These are phyloP conservation scores for Clitopilus hobsonii DNA, from an alignment of 768 basidiomycete genomes.

Conservation along the genomic window DNA sequence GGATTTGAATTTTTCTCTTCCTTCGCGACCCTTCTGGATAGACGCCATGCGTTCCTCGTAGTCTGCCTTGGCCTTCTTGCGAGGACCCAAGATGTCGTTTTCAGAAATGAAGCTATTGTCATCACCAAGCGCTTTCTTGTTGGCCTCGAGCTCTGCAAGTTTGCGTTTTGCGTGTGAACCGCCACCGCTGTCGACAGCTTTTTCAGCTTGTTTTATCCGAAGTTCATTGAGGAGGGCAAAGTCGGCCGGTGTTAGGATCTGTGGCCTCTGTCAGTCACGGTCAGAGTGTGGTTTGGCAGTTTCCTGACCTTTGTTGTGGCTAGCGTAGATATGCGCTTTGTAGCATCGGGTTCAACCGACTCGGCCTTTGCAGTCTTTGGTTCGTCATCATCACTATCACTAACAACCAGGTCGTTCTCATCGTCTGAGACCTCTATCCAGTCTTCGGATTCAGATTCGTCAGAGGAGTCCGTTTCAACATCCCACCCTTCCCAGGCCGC, in stretches of 20 bases:
- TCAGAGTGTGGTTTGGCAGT: conserved; percentile 1
- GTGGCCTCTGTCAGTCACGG: not conserved
- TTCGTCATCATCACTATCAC: conserved; percentile 82
- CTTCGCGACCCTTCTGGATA: conserved; percentile 90
- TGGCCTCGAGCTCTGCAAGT: conserved; percentile 73
- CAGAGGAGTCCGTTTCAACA: conserved; percentile 63
- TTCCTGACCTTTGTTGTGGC: conserved; percentile 72
- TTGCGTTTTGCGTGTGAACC: conserved; percentile 85
- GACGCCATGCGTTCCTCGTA: conserved; percentile 93
- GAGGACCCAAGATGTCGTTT: conserved; percentile 86
- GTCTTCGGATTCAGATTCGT: conserved; percentile 55
- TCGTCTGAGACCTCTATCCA: conserved; percentile 84
- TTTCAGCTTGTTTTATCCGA: conserved; percentile 70
- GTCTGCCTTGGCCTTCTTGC: conserved; percentile 89
- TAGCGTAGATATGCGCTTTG: conserved; percentile 53
- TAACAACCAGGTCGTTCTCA: conserved; percentile 65
- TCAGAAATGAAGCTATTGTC: conserved; percentile 76
- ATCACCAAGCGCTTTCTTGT: conserved; percentile 49
- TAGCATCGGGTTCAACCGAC: conserved; percentile 11
- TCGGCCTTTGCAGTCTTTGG: conserved; percentile 37
- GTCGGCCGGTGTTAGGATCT: conserved; percentile 98
- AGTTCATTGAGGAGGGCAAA: conserved; percentile 90
- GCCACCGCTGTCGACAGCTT: conserved; percentile 64
- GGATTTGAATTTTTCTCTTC: conserved; percentile 89
- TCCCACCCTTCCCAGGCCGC: conserved; percentile 90